Evolutionary conservation across 1,284 basidiomycete genomes (phyloP).

Genomic region (Phellopilus nigrolimitatus): DNA sequence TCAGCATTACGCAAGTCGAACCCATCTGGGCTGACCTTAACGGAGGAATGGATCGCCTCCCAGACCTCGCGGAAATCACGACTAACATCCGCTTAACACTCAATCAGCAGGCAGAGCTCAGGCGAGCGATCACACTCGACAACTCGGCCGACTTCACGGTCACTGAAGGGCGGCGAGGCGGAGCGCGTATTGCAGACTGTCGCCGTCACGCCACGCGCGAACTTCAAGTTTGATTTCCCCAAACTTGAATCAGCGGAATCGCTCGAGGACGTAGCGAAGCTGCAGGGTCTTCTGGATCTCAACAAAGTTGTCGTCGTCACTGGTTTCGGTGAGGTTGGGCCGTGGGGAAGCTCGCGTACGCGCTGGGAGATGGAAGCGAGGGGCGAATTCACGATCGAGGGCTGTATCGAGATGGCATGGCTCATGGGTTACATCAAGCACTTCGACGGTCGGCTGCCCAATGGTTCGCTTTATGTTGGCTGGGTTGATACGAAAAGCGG

Average conservation of each 20-base stretch:
- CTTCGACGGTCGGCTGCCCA: constrained; percentile 94
- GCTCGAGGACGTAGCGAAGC: constrained; percentile 68
- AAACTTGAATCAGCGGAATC: constrained; percentile 62
- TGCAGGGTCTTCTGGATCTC: constrained; percentile 87
- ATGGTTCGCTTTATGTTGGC: constrained; percentile 89
- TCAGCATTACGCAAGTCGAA: constrained; percentile 99
- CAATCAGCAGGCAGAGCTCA: constrained; percentile 78
- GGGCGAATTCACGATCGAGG: constrained; percentile 93
- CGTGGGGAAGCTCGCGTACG: constrained; percentile 98
- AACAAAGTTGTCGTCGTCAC: constrained; percentile 96
- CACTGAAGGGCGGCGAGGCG: constrained; percentile 85
- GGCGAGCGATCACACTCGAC: constrained; percentile 89
- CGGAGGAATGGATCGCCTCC: constrained; percentile 95
- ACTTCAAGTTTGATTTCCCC: constrained; percentile 96
- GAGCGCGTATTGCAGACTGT: constrained; percentile 93
- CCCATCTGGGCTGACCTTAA: constrained; percentile 98
- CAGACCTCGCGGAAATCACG: constrained; percentile 91
- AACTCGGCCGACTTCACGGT: constrained; percentile 94
- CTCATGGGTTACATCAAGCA: constrained; percentile 99
- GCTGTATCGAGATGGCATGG: constrained; percentile 99
- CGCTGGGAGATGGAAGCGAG: constrained; percentile 99
- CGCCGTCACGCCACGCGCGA: constrained; percentile 91
- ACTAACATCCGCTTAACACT: constrained; percentile 76
- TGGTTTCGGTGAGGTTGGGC: constrained; percentile 97
- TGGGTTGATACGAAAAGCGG: constrained; percentile 96